Percentiles rank a stretch among this genome's conserved stretches.
Conservation (phyloP, 768 basidiomycete genomes). For the Trichaptum fuscoviolaceum region DNA sequence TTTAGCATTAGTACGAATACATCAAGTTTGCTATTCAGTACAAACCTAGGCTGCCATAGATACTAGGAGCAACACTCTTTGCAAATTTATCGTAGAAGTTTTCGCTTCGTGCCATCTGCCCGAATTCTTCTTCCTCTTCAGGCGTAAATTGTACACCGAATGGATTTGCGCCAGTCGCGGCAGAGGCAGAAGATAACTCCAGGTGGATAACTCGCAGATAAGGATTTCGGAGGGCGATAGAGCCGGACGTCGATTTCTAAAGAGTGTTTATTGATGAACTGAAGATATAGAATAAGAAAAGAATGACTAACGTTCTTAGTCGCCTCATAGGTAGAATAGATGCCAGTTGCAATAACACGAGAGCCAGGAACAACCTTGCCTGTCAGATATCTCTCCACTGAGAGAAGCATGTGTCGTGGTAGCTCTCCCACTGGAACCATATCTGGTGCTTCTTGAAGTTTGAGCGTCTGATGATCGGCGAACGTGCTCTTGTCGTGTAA, state of each 20-base stretch:
- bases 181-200: slow-evolving; percentile 78
- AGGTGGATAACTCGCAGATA: slow-evolving; percentile 93
- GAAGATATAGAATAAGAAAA: slow-evolving; percentile 1
- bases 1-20: slow-evolving; percentile 14
- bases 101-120: slow-evolving; percentile 82
- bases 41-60: slow-evolving; percentile 89
- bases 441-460: slow-evolving; percentile 97
- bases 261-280: too few relatives aligned
- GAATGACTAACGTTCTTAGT: slow-evolving; percentile 61
- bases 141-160: slow-evolving; percentile 88
- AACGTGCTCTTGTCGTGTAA: slow-evolving; percentile 92
- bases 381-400: slow-evolving; percentile 85
- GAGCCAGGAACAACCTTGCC: slow-evolving; percentile 94
- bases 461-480: slow-evolving; percentile 93
- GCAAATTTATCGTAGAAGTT: slow-evolving; percentile 92
- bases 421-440: slow-evolving; percentile 99
- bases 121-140: slow-evolving; percentile 97
- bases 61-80: slow-evolving; percentile 92
- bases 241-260: slow-evolving; percentile 68
- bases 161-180: slow-evolving; percentile 69
- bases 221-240: slow-evolving; percentile 86
- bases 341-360: slow-evolving; percentile 91
- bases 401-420: slow-evolving; percentile 91
- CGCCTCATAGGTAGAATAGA: slow-evolving; percentile 94
- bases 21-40: slow-evolving; percentile 3